These are phyloP conservation scores for Kurtzmaniella quercitrusa DNA, from an alignment of 1,139 yeast species.

Conservation along the genomic window DNA sequence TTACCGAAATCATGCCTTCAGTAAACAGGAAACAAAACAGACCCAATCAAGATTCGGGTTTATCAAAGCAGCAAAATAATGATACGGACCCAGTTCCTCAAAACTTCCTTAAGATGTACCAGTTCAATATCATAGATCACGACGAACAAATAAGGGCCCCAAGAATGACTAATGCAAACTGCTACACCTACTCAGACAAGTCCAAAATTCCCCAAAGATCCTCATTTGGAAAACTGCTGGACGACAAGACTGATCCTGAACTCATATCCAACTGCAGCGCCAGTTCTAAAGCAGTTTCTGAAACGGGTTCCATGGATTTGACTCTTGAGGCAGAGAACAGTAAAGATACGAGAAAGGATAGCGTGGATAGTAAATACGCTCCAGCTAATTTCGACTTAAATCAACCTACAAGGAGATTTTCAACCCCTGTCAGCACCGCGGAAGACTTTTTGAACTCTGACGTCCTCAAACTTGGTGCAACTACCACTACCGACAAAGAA, in stretches of 20 bases:
- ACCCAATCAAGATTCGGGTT: constrained; percentile 5
- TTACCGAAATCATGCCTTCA: constrained; percentile 28
- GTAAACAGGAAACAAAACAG: neutral
- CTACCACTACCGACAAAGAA: neutral
- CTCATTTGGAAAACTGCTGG: constrained; percentile 1
- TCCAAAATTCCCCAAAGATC: constrained; percentile 8
- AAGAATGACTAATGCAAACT: constrained; percentile 29
- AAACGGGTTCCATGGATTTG: neutral
- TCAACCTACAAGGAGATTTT: constrained; percentile 30
- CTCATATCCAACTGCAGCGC: neutral
- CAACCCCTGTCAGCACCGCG: constrained; percentile 14
- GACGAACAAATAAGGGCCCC: constrained; percentile 46
- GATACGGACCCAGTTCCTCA: neutral
- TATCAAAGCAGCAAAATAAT: constrained; percentile 2
- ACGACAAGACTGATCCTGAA: neutral
- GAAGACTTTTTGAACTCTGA: constrained; percentile 7
- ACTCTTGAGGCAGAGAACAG: neutral
- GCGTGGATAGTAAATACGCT: constrained; percentile 16
- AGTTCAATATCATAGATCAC: constrained; percentile 28
- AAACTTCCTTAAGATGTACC: constrained; percentile 1
- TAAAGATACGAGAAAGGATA: constrained; percentile 2
- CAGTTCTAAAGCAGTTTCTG: neutral
- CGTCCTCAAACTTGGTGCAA: neutral
- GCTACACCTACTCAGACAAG: constrained; percentile 20
- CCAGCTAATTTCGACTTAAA: constrained; percentile 43